Base-by-base conservation (phyloP, 2,329 filamentous ascomycete genomes). In the Cryphonectria japonica region DNA sequence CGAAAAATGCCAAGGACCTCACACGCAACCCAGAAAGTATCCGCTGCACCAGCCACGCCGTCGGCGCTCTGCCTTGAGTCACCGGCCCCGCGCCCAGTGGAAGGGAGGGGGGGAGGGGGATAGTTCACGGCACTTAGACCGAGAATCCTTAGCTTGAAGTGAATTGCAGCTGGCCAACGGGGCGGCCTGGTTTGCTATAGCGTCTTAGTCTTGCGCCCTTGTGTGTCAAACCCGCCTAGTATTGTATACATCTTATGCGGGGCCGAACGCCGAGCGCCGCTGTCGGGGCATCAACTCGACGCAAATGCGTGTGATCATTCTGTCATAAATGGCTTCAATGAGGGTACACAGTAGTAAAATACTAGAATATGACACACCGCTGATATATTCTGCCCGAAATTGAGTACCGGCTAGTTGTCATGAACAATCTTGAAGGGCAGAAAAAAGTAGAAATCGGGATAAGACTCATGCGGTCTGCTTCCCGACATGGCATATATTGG, bases 181-280 rank as follows among this genome's bases (percentile, higher is more conserved):
- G 9, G 29, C 29, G 54, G 13, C 14, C 14, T 59, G 52, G 26
- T 19, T 4, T 59, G 54, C 54, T 59, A 59, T 59, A 59, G 29
- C 29, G 54, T 14, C 29, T 34, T 39, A 39, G 59, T 61, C 34
- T 13, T 32, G 59, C 59, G 59, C 59, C 59, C 61, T 41, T 64
- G 22, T 41, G 39, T 64, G n/a, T 46, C 61, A 62, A 62, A 34
- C 22, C 37, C 34, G 32, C 34, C 4, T 13, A n/a, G 34, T n/a
- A 34, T 16, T 9, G 16, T 1, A 41, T 62, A 39, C 37, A 34
- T 61, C 14, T 32, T 34, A 26, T 9, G 60, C n/a, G 61, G 39
- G 13, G 61, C 61, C 61, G 63, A 65, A 26, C 43, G 29, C 63
- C 63, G 41, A 65, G 63, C 26, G 41, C 63, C 63, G 63, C 63